Base-by-base conservation (phyloP, 192 early-diverging fungal species). In the Pilobolus umbonatus region DNA sequence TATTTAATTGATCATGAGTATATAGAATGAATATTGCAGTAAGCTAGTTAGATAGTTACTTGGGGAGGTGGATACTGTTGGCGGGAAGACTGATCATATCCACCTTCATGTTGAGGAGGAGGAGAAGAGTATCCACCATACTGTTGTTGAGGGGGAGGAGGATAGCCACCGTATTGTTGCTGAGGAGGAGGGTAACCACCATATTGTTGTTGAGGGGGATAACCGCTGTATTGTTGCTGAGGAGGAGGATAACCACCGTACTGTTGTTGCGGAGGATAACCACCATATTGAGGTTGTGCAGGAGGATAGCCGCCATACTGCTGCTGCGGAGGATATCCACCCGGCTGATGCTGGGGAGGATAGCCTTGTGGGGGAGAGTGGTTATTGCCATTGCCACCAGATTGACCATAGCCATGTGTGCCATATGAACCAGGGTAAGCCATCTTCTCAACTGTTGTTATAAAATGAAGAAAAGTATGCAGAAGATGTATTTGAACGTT, bases 381-480 rank as follows among this genome's bases (percentile, higher is more conserved):
- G 34, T 26, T 30, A 45, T 35, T 47, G 60, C 35, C 24, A 39
- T 31, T 28, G 51, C 6, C 21, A 51, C 14, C 25, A 51, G 38
- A 40, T 28, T 60, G 64, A 19, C 56, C 56, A 22, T 66, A 66
- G 17, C 56, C 48, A 2, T 65, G 64, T 36, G 48, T 39, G 21
- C 64, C 64, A 57, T 66, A 66, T 17, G 28, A 22, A 21, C 64
- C 64, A 19, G 64, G 64, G 29, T 66, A 66, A 34, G 50, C 12
- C 64, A 66, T 66, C 29, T 54, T 54, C 38, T 38, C 5, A n/a
- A n/a, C n/a, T n/a, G n/a, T 54, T 52, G 2, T 52, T 26, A 35
- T 8, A 35, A 35, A 35, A 35, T 8, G 11, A 11, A 17, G 12
- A 12, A 42, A 10, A 42, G 1, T 42, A 42, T 40, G 11, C 3